These are phyloP conservation scores for Micractinium sp. DNA, from an alignment of 139 green algal species.

Conservation along the genomic window DNA sequence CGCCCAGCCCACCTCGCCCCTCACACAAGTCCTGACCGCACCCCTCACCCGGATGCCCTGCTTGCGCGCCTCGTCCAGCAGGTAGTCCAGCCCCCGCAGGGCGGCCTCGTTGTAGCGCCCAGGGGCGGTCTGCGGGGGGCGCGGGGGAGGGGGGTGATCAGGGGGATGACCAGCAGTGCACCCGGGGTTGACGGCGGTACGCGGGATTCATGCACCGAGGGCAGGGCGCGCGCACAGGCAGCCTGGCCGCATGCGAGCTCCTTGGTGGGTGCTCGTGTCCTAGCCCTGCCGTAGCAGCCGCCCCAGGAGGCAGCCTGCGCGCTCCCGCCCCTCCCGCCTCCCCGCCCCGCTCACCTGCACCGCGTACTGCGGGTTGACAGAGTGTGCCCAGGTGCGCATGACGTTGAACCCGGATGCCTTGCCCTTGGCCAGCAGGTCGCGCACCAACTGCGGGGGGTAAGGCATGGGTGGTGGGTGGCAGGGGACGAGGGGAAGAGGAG, in stretches of 20 bases:
- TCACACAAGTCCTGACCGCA: too few species aligned
- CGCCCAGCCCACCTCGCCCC: not conserved
- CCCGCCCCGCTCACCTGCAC: not conserved
- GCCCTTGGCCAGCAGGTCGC: conserved; percentile 44
- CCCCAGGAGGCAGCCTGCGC: not conserved
- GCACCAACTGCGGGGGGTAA: conserved; percentile 46
- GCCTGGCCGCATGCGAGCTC: too few species aligned
- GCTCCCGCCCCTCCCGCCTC: not conserved
- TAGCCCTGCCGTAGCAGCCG: too few species aligned
- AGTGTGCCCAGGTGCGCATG: conserved; percentile 51
- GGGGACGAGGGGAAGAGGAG: too few species aligned
- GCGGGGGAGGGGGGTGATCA: not conserved
- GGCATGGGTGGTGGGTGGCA: too few species aligned
- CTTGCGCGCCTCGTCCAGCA: conserved; percentile 61
- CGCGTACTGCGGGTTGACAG: conserved; percentile 52
- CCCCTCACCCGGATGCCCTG: conserved; percentile 47
- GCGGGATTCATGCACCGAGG: too few species aligned
- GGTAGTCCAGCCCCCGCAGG: conserved; percentile 64
- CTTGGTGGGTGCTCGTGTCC: too few species aligned
- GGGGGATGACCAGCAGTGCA: not conserved
- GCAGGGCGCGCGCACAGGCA: too few species aligned
- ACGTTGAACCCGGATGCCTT: conserved; percentile 48
- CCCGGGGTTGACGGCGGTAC: not conserved
- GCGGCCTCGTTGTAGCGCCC: conserved; percentile 59
- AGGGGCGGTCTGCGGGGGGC: conserved; percentile 40